Base-by-base conservation (phyloP, 192 early-diverging fungal genomes). In the Backusella tuberculispora region DNA sequence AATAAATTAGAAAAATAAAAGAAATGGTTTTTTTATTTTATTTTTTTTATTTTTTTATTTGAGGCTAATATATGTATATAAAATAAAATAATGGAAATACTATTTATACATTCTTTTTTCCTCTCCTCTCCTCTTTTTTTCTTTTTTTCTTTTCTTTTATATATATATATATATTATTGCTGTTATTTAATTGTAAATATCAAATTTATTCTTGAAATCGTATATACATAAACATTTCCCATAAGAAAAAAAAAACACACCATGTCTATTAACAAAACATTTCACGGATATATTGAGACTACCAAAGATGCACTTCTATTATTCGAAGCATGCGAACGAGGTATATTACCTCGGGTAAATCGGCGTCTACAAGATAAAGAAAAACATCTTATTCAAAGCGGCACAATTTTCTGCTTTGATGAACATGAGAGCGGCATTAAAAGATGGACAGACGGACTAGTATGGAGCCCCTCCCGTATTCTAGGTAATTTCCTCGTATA, bases 401-500 rank as follows among this genome's bases (percentile, higher is more conserved):
- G 94, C 21, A 88, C 91, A 6, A 85, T 95, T 26, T 91, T 95
- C 43, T 91, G 95, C 56, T 95, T 94, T 85, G 92, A 95, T 77
- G 93, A 95, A 76, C 85, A 89, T 53, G 92, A 94, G 75, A 89
- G 89, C 24, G 89, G 78, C 12, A 95, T 95, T 80, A 93, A 93
- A 78, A 87, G 94, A 10, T 96, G 94, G 94, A 95, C 94, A 3
- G 94, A 95, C 71, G 93, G 93, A 8, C 86, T 90, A 6, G 81
- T 88, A 9, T 95, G 94, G 94, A 92, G 92, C 41, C 94, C 94
- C 4, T 94, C 93, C 6, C 90, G 94, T 42, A 93, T 95, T 29
- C 79, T 92, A 42, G 91, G 91, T 66, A 92, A 93, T 65, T 95
- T 94, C 70, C 75, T 95, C 53, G 82, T 94, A 24, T 95, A 95